A percentile compares a stretch with the other conserved stretches of the same genome.
Evolutionary conservation across 441 rosid genomes (phyloP).

Genomic region (Gossypium davidsonii): DNA sequence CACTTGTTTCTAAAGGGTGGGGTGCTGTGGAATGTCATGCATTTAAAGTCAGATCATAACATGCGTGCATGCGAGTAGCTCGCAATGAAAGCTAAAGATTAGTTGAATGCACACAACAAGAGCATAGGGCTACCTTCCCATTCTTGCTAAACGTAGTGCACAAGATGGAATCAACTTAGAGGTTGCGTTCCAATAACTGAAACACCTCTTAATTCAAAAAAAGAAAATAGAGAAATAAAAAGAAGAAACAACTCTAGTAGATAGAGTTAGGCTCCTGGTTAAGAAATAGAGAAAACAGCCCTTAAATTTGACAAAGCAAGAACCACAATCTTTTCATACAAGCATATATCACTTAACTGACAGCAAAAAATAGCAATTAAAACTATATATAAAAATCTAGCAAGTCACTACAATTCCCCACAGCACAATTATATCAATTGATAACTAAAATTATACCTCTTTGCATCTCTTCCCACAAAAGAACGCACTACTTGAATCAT

Average conservation of each 20-base stretch:
- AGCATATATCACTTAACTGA: neutral
- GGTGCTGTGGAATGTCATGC: neutral
- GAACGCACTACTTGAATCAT: slow-evolving; percentile 25
- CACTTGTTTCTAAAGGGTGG: neutral
- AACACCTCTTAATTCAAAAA: neutral
- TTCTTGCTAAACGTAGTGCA: neutral
- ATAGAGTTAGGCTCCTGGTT: neutral
- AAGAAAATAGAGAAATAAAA: too few species aligned
- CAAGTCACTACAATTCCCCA: slow-evolving; percentile 11
- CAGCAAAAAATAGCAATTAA: neutral
- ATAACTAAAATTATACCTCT: slow-evolving; percentile 50
- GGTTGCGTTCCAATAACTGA: neutral
- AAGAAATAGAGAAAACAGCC: neutral
- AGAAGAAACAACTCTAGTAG: neutral
- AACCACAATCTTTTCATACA: neutral
- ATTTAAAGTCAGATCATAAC: neutral
- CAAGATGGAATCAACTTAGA: slow-evolving; percentile 1
- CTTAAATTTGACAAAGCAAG: neutral
- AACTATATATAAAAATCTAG: slow-evolving; percentile 7
- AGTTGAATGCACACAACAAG: neutral
- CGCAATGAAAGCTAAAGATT: neutral
- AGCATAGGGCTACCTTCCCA: neutral
- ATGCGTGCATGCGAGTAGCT: neutral
- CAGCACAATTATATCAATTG: slow-evolving; percentile 1
- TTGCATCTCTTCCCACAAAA: slow-evolving; percentile 81